These are phyloP conservation scores for Trypanosoma platydactyli DNA, from an alignment of 208 protist genomes.

Conservation along the genomic window DNA sequence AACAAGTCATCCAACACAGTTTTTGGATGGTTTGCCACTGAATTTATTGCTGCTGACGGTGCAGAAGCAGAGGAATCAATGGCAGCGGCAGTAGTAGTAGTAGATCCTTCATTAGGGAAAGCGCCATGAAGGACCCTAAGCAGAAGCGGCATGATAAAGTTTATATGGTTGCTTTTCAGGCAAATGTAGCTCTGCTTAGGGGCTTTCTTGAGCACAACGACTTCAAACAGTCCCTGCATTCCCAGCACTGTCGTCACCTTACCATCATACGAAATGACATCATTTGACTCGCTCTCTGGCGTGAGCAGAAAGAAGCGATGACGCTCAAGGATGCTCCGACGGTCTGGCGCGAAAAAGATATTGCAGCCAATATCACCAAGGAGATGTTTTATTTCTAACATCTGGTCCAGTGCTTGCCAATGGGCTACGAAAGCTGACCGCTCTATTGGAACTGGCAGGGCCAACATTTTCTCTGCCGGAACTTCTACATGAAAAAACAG, in stretches of 20 bases:
- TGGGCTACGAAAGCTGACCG: slow-evolving; percentile 12
- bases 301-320: slow-evolving; percentile 13
- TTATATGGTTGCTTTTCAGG: slow-evolving; percentile 22
- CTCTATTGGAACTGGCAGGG: slow-evolving; percentile 6
- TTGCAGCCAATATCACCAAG: slow-evolving; percentile 13
- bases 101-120: slow-evolving; percentile 9
- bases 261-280: slow-evolving; percentile 11
- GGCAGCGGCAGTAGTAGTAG: neutral
- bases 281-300: slow-evolving; percentile 13
- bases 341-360: slow-evolving; percentile 8
- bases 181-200: slow-evolving; percentile 22
- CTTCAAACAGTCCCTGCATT: slow-evolving; percentile 21
- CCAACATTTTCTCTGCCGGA: slow-evolving; percentile 16
- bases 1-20: slow-evolving; percentile 50
- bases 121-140: slow-evolving; percentile 14
- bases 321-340: slow-evolving; percentile 15
- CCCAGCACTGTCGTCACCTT: slow-evolving; percentile 23
- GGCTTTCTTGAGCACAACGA: slow-evolving; percentile 9
- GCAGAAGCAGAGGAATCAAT: no score
- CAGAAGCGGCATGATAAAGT: slow-evolving; percentile 14
- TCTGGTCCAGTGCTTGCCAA: slow-evolving; percentile 22
- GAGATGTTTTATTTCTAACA: slow-evolving; percentile 4
- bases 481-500: slow-evolving; percentile 24
- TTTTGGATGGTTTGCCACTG: neutral
- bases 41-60: neutral